Percentiles rank a stretch among this genome's conserved stretches.
Evolutionary conservation across 192 early-diverging fungal species (phyloP).

Genomic region (Coemansia asiatica): DNA sequence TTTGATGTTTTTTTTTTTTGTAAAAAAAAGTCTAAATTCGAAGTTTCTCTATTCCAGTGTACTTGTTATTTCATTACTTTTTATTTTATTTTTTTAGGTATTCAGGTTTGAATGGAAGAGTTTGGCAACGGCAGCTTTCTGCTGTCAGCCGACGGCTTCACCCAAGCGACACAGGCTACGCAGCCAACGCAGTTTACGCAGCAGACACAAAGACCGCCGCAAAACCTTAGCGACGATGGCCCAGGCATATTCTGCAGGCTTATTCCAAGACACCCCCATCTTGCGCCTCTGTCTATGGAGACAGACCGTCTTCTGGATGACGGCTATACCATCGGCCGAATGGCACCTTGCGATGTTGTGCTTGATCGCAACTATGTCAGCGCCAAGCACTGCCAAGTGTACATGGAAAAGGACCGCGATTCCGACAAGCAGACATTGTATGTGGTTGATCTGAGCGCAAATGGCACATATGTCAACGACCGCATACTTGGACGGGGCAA

Average conservation of each 20-base stretch:
- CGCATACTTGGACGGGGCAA: constrained; percentile 40
- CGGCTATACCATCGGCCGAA: constrained; percentile 44
- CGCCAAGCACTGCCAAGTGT: constrained; percentile 38
- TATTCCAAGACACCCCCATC: constrained; percentile 44
- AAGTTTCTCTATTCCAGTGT: neutral
- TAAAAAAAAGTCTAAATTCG: no score
- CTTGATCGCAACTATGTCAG: constrained; percentile 43
- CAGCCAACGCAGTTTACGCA: constrained; percentile 35
- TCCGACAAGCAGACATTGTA: constrained; percentile 23
- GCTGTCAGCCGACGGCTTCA: neutral
- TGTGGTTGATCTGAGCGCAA: constrained; percentile 39
- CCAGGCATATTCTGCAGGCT: constrained; percentile 36
- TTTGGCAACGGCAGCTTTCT: neutral
- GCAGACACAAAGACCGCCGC: constrained; percentile 41
- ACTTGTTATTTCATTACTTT: neutral
- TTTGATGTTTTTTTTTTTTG: neutral
- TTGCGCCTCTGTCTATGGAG: constrained; percentile 29
- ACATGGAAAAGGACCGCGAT: constrained; percentile 28
- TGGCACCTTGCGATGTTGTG: constrained; percentile 27
- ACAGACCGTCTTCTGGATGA: constrained; percentile 20
- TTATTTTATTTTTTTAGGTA: neutral
- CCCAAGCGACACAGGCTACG: constrained; percentile 38
- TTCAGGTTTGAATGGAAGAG: neutral
- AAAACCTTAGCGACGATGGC: neutral
- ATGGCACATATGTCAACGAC: constrained; percentile 54